Evolutionary conservation across 495 filamentous ascomycete genomes (phyloP), one percentile per base, ranked within the genome.

Genomic region (Xylaria bambusicola): DNA sequence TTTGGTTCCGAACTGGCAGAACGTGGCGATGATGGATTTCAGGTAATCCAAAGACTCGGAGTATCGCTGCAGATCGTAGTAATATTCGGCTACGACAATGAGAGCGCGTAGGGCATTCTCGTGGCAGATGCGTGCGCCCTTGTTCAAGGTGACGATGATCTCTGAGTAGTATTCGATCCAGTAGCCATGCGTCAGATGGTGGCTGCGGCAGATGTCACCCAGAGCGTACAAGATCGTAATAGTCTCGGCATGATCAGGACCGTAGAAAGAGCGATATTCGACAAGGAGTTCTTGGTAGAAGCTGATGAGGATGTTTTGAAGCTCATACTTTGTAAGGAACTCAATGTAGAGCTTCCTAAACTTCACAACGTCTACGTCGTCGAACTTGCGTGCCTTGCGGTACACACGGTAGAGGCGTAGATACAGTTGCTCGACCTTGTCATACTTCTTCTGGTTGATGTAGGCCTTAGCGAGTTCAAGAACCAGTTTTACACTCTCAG

Each of bases 151-250:
- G 12, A 54, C 38, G 26, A 42, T 18, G 24, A 54, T 54, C 17
- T 54, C 52, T 0, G 52, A 54, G 24, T 54, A 54, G 15, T 54
- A 54, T n/a, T 54, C 52, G 15, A 54, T 54, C 52, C 52, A 54
- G 23, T 54, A 54, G 7, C 52, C 52, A 38, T 54, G 38, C 12
- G 52, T 54, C 36, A 54, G 52, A 20, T 54, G 38, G 24, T 54
- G 52, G 24, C 38, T 54, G 20, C 52, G 52, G 17, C 52, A 54
- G 38, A 54, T 17, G 17, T 54, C 52, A 8, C 52, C 52, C 38
- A 54, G 38, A 9, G 52, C 23, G 23, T 54, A 54, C 24, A 54
- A 33, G 26, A 44, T 54, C 1, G 52, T 23, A 44, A 54, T 54
- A 4, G 52, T 54, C 21, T 54, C 40, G 9, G 15, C 26, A 23